phyloP scores from a whole-genome alignment of 306 rosid species.

The Vicia villosa region DNA sequence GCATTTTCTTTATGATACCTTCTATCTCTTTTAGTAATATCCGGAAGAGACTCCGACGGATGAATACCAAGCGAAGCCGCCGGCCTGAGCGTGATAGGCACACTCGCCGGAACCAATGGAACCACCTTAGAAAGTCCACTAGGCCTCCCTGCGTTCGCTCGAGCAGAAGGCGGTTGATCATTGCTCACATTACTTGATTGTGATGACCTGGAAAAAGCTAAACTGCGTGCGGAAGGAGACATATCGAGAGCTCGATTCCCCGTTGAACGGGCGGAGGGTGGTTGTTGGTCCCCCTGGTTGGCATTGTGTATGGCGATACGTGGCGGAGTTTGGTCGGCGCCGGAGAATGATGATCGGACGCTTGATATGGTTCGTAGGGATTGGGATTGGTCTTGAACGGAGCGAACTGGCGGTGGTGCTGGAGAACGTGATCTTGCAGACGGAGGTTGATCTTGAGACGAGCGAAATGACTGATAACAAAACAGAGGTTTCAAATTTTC shows the following conservation, averaged over 20 bases:
- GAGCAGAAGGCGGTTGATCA: slow-evolving; percentile 69
- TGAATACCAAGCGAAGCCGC: slow-evolving; percentile 39
- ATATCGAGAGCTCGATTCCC: slow-evolving; percentile 47
- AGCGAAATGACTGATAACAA: slow-evolving; percentile 41
- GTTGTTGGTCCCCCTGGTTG: slow-evolving; percentile 43
- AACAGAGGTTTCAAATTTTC: slow-evolving; percentile 18
- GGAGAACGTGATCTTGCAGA: slow-evolving; percentile 49
- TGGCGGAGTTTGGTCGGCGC: slow-evolving; percentile 54
- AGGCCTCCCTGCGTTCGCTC: slow-evolving; percentile 51
- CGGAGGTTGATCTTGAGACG: slow-evolving; percentile 37
- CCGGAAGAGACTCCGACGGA: slow-evolving; percentile 43
- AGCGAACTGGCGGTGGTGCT: slow-evolving; percentile 43
- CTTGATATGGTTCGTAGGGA: slow-evolving; percentile 38
- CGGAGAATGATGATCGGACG: slow-evolving; percentile 37
- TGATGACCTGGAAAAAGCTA: slow-evolving; percentile 40
- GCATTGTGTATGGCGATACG: slow-evolving; percentile 40
- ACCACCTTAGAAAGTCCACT: slow-evolving; percentile 56
- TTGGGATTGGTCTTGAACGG: slow-evolving; percentile 60
- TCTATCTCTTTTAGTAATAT: slow-evolving; percentile 56
- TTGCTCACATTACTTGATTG: slow-evolving; percentile 30
- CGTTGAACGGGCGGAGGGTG: slow-evolving; percentile 49
- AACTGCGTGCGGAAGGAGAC: slow-evolving; percentile 58
- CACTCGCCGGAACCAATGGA: slow-evolving; percentile 71
- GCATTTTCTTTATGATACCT: slow-evolving; percentile 43
- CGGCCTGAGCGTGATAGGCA: slow-evolving; percentile 73